A percentile compares a stretch with the other conserved stretches of the same genome.
phyloP scores from a whole-genome alignment of 2,329 filamentous ascomycete species.

The Emericellopsis atlantica region DNA sequence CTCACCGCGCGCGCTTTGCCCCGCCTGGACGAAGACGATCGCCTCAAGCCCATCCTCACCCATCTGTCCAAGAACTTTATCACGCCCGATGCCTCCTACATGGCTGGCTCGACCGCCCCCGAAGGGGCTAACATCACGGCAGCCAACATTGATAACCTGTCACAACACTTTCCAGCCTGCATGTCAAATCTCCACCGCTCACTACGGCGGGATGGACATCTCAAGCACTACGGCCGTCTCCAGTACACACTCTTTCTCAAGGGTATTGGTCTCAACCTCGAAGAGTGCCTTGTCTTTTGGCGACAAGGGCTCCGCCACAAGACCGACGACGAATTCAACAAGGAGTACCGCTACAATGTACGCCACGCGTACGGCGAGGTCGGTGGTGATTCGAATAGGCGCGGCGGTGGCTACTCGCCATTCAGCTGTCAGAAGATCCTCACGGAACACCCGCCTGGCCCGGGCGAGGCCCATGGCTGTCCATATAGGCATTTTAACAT shows the following conservation, averaged over 20 bases:
- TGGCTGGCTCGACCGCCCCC: conserved; percentile 45
- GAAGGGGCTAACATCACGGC: conserved; percentile 66
- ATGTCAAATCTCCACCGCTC: conserved; percentile 87
- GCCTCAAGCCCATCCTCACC: conserved; percentile 54
- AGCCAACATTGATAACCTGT: conserved; percentile 65
- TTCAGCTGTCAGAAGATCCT: conserved; percentile 94
- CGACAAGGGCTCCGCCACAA: conserved; percentile 72
- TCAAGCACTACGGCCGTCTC: conserved; percentile 86
- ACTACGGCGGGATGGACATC: conserved; percentile 73
- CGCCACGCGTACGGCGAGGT: conserved; percentile 94
- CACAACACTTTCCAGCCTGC: conserved; percentile 77
- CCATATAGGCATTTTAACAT: conserved; percentile 85
- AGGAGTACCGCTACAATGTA: conserved; percentile 94
- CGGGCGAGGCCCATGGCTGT: conserved; percentile 88
- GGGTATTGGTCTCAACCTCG: conserved; percentile 82
- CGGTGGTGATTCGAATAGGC: conserved; percentile 78
- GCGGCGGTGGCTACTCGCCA: conserved; percentile 77
- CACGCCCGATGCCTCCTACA: conserved; percentile 76
- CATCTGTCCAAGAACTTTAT: conserved; percentile 94
- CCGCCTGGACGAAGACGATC: conserved; percentile 89
- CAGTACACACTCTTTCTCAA: conserved; percentile 97
- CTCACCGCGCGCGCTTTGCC: conserved; percentile 87
- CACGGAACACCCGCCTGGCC: conserved; percentile 74
- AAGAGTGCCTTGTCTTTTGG: conserved; percentile 90
- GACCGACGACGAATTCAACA: conserved; percentile 91